Base-by-base conservation (phyloP, 768 basidiomycete genomes). In the Phaeolepiota aurea region DNA sequence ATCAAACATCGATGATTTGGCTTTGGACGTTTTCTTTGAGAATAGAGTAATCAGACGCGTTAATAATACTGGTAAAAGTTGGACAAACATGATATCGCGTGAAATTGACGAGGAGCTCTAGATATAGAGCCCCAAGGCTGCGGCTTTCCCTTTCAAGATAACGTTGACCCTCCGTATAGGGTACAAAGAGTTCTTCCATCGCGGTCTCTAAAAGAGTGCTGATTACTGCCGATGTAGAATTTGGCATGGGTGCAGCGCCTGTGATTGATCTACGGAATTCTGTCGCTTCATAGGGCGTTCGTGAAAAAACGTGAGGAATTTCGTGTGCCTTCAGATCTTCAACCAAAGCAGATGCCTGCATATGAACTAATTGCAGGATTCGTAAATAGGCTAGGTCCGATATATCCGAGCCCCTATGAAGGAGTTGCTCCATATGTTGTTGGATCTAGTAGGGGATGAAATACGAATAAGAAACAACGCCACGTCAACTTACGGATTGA, bases 121-220 rank as follows among this genome's bases (percentile, higher is more conserved):
- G 74, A 54, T 92, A 98, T 10, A 97, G 68, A 31, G 84, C 77
- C 1, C 77, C 77, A 34, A 98, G 56, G 52, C 79, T 90, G 55
- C 79, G 85, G 47, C 77, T 86, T 67, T 99, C 96, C 31, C 81
- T 79, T 53, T 98, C 96, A 3, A 98, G 72, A 55, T 97, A 98
- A 42, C 91, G 68, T 44, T 79, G 79, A 2, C 88, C 91, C 61
- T 99, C 94, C 1, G 82, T 85, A 54, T 93, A 97, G 2, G 90
- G 87, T 15, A 92, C 79, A 48, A 98, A 98, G 14, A 98, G 74
- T 54, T 98, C 96, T 47, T 97, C 96, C 77, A 96, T 82, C 5
- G 91, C 87, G 5, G 78, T 81, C 58, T 98, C 96, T n/a, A 99
- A 71, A 87, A 97, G 90, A 1, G 76, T 66, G 52, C 81, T 72